These are phyloP conservation scores for Calocera cornea DNA, from an alignment of 768 basidiomycete genomes.

Conservation along the genomic window DNA sequence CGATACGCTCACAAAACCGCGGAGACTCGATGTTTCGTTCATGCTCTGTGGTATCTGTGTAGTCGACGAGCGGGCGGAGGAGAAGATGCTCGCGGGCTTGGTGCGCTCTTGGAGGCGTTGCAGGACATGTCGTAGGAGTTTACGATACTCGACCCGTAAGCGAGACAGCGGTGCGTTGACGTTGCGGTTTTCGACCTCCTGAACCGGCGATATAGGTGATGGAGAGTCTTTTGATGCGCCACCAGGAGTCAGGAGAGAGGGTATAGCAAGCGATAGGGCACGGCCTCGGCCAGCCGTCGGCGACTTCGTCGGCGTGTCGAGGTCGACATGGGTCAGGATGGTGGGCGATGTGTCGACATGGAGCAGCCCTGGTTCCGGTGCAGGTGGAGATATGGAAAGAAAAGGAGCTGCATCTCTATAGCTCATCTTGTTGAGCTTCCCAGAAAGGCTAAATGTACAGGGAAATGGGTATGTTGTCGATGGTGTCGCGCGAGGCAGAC, in stretches of 20 bases:
- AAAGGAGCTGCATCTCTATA: background rate
- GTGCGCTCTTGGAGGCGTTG: background rate
- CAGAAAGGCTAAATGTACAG: background rate
- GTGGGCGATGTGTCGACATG: background rate
- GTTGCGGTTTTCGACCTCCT: background rate
- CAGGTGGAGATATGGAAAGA: background rate
- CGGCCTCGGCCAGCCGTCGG: background rate
- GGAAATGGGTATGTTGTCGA: background rate
- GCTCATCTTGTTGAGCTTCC: background rate
- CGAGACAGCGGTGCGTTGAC: background rate
- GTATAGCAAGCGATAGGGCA: background rate
- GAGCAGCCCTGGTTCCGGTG: background rate
- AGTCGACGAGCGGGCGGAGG: background rate
- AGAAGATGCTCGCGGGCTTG: background rate
- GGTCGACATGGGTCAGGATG: background rate
- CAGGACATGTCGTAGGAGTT: background rate
- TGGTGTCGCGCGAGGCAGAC: background rate
- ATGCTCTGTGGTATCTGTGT: background rate
- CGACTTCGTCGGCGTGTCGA: background rate
- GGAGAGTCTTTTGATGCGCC: background rate
- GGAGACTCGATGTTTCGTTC: conserved; percentile 3
- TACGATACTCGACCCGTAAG: background rate
- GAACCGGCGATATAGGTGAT: background rate
- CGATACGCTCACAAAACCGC: background rate
- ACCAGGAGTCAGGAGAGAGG: background rate